phyloP scores from a whole-genome alignment of 805 yeast genomes.

The Yarrowia sp. region DNA sequence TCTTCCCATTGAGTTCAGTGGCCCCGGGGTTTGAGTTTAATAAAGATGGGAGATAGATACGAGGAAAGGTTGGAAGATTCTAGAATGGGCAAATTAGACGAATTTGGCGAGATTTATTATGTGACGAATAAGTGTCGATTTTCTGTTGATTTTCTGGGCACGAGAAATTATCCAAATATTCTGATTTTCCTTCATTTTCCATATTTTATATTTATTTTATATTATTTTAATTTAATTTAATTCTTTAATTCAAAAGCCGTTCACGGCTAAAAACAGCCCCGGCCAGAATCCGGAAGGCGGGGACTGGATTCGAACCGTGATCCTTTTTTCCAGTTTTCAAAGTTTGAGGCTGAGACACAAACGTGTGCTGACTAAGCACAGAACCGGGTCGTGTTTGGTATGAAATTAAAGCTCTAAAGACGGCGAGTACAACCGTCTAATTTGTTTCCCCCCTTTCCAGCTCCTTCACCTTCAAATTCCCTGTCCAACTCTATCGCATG shows the following conservation, averaged over 20 bases:
- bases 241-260: no score
- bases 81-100: background rate
- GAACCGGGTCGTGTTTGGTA: no score
- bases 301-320: constrained; percentile 1
- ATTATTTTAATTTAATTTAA: no score
- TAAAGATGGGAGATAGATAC: background rate
- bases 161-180: no score
- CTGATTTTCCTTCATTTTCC: no score
- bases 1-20: background rate
- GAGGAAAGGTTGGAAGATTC: background rate
- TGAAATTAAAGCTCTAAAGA: no score
- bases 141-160: no score
- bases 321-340: background rate
- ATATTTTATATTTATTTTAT: no score
- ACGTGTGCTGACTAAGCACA: no score
- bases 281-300: constrained; percentile 8
- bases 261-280: background rate
- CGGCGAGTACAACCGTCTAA: no score
- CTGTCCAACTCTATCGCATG: background rate
- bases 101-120: no score
- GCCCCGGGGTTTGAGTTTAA: background rate
- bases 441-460: background rate
- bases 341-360: background rate
- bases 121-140: no score
- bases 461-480: background rate